Evolutionary conservation across 768 basidiomycete species (phyloP), one percentile per base, ranked within the genome.

Genomic region (Lactifluus hygrophoroides): DNA sequence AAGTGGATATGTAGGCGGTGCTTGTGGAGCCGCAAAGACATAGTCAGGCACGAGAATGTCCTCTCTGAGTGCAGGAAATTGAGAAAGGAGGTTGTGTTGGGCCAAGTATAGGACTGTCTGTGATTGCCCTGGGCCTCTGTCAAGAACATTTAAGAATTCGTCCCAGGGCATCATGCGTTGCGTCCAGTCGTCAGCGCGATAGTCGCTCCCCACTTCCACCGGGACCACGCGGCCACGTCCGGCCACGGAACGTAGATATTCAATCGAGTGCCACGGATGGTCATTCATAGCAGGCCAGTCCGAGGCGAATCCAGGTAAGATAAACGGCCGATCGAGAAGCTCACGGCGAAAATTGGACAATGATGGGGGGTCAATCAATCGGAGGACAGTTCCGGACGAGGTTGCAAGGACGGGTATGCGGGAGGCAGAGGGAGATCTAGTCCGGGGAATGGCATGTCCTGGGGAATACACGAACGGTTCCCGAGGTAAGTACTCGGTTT

Each of bases 41-140:
- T 95, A 94, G 68, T 96, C 94, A 0, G 96, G 95, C n/a, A 91
- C 65, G 10, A 78, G 61, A 49, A 97, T 81, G 66, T 98, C 96
- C 8, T 77, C 73, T 48, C 79, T 75, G 43, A 99, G 76, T 2
- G 71, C 69, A 1, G 93, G 94, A 64, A 98, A 93, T 69, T 99
- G 96, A 40, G 72, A 73, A 58, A 94, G 75, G 14, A 99, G 79
- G 64, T 84, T 80, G 72, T 99, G 86, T 68, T 99, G 96, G 0
- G 96, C 96, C 44, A 99, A 82, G 69, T 99, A 99, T 37, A 86
- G 64, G 14, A 74, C 68, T 2, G 76, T 68, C 50, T 54, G 62
- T 32, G 63, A 61, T 53, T 49, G 55, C 45, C 56, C 57, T 7
- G 71, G 38, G 7, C 23, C 40, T 54, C 65, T 45, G 56, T 54